Evolutionary conservation across 805 yeast species (phyloP).

Genomic region (Cyberlindnera subsufficiens): DNA sequence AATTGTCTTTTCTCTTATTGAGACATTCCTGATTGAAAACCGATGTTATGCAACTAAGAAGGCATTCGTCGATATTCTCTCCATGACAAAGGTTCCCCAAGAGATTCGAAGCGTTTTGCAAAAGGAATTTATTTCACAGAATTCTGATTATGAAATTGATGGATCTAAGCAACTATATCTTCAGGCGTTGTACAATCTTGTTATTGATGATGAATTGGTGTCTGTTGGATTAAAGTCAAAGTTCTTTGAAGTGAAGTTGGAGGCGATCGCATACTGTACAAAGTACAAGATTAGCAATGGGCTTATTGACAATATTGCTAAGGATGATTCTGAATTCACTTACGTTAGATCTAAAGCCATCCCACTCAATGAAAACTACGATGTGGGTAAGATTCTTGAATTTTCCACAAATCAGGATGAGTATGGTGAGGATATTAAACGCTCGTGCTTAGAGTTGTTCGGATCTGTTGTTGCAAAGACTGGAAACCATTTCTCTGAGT

Average conservation of each 20-base stretch:
- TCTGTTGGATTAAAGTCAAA: slow-evolving; percentile 32
- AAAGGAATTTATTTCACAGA: slow-evolving; percentile 30
- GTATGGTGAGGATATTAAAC: slow-evolving; percentile 40
- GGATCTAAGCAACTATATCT: slow-evolving; percentile 48
- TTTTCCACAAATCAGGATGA: slow-evolving; percentile 24
- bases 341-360: slow-evolving; percentile 37
- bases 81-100: neutral
- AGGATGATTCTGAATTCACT: slow-evolving; percentile 30
- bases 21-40: slow-evolving; percentile 15
- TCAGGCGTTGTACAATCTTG: slow-evolving; percentile 25
- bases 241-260: slow-evolving; percentile 39
- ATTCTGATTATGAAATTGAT: slow-evolving; percentile 26
- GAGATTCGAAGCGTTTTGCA: slow-evolving; percentile 23
- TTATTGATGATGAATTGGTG: slow-evolving; percentile 24
- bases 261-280: slow-evolving; percentile 31
- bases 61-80: slow-evolving; percentile 24
- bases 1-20: neutral
- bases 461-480: slow-evolving; percentile 35
- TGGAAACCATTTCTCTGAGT: slow-evolving; percentile 24
- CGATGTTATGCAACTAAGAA: slow-evolving; percentile 29
- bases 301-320: slow-evolving; percentile 18
- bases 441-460: slow-evolving; percentile 44
- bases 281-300: slow-evolving; percentile 1
- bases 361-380: slow-evolving; percentile 17
- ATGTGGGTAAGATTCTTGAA: slow-evolving; percentile 24